Evolutionary conservation across 163 green algal species (phyloP).

Genomic region (Scenedesmus sp.): DNA sequence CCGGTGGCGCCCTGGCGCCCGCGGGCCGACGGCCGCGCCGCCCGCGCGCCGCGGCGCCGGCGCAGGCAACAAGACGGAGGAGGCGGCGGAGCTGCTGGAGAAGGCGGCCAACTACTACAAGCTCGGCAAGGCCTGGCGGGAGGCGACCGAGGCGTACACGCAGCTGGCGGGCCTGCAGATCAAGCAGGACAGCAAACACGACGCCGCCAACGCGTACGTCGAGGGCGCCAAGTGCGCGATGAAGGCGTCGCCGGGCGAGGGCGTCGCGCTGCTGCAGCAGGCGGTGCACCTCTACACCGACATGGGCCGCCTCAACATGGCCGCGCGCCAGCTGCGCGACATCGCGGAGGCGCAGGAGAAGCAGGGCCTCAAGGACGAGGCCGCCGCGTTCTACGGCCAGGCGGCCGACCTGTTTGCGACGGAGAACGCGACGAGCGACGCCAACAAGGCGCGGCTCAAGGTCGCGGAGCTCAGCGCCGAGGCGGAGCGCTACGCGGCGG

Average conservation of each 20-base stretch:
- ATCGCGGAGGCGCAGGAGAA: slow-evolving; percentile 90
- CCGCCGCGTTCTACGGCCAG: slow-evolving; percentile 82
- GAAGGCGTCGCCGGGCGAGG: slow-evolving; percentile 44
- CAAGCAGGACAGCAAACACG: slow-evolving; percentile 91
- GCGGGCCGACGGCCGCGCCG: background rate
- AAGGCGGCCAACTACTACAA: slow-evolving; percentile 95
- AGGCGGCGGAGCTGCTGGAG: slow-evolving; percentile 90
- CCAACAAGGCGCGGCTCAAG: slow-evolving; percentile 93
- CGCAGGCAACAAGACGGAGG: slow-evolving; percentile 85
- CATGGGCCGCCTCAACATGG: slow-evolving; percentile 94
- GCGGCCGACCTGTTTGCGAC: slow-evolving; percentile 93
- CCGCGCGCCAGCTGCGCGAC: slow-evolving; percentile 87
- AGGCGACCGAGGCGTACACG: slow-evolving; percentile 78
- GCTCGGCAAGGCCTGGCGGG: slow-evolving; percentile 74
- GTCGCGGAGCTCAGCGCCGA: slow-evolving; percentile 83
- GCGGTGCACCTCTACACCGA: slow-evolving; percentile 92
- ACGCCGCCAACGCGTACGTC: slow-evolving; percentile 85
- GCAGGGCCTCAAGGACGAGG: slow-evolving; percentile 75
- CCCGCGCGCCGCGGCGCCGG: slow-evolving; percentile 9
- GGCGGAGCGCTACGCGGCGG: slow-evolving; percentile 59
- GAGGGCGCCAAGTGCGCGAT: slow-evolving; percentile 83
- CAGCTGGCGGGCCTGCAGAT: slow-evolving; percentile 81
- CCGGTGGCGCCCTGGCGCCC: too few relatives aligned
- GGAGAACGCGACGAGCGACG: slow-evolving; percentile 83
- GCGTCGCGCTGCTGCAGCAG: slow-evolving; percentile 44